These are phyloP conservation scores for Millerozyma miso DNA, from an alignment of 805 yeast species.

Conservation along the genomic window DNA sequence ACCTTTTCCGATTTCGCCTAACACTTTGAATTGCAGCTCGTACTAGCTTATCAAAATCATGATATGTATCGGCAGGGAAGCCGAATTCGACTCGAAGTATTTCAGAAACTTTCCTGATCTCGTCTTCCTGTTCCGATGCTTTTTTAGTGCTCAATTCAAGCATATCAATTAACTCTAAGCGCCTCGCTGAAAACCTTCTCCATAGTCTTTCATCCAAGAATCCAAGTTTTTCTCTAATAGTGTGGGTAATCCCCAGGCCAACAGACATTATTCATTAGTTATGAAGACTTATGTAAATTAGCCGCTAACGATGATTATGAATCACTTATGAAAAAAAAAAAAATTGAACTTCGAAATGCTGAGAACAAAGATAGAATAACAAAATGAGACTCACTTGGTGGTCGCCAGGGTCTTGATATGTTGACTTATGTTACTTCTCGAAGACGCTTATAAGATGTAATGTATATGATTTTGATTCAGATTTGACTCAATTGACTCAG, in stretches of 20 bases:
- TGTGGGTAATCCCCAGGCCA: constrained; percentile 50
- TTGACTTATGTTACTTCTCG: too few species aligned
- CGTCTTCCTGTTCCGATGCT: constrained; percentile 90
- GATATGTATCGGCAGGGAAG: constrained; percentile 51
- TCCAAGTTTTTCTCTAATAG: constrained; percentile 57
- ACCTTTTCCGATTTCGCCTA: constrained; percentile 77
- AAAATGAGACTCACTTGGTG: too few species aligned
- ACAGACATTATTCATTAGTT: neutral
- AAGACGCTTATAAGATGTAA: too few species aligned
- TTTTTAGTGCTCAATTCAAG: constrained; percentile 60
- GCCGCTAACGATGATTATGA: neutral
- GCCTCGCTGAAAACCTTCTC: constrained; percentile 86
- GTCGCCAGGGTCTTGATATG: too few species aligned
- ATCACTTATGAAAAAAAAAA: neutral
- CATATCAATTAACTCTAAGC: constrained; percentile 84
- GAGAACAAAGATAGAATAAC: too few species aligned
- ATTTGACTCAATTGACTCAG: neutral
- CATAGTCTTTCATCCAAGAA: constrained; percentile 81
- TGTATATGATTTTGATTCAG: neutral
- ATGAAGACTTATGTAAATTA: neutral
- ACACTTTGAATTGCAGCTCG: constrained; percentile 93
- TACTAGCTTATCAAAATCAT: constrained; percentile 85
- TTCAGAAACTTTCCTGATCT: constrained; percentile 74
- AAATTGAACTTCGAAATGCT: too few species aligned
- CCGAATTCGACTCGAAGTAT: constrained; percentile 74